Conservation (phyloP, 805 yeast species). For the Wickerhamiella occidentalis region DNA sequence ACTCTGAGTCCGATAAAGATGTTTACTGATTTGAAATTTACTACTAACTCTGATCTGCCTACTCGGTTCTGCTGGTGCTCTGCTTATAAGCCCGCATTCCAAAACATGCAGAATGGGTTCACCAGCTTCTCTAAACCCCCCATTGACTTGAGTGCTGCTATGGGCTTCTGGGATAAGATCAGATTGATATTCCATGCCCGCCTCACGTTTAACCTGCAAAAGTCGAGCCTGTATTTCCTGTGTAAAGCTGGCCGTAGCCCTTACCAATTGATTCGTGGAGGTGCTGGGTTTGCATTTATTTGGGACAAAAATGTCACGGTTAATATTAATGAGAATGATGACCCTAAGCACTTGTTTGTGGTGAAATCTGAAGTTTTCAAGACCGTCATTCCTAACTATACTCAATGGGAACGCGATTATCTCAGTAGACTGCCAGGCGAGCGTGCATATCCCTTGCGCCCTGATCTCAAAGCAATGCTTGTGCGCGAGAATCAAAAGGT, state of each 20-base stretch:
- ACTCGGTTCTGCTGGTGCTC: slow-evolving; percentile 74
- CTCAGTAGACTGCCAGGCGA: slow-evolving; percentile 20
- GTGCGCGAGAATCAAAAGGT: slow-evolving; percentile 31
- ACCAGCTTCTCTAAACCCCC: slow-evolving; percentile 86
- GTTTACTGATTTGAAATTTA: slow-evolving; percentile 47
- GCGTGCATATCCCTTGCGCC: slow-evolving; percentile 23
- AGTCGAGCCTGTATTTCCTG: slow-evolving; percentile 32
- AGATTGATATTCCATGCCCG: slow-evolving; percentile 67
- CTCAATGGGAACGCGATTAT: slow-evolving; percentile 32
- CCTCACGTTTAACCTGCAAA: slow-evolving; percentile 39
- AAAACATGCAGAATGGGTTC: slow-evolving; percentile 61
- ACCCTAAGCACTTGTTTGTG: slow-evolving; percentile 54
- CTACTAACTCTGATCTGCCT: slow-evolving; percentile 42
- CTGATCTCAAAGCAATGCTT: slow-evolving; percentile 20
- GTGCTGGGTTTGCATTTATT: slow-evolving; percentile 67
- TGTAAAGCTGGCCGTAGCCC: slow-evolving; percentile 71
- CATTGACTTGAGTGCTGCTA: slow-evolving; percentile 66
- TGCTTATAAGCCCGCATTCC: slow-evolving; percentile 72
- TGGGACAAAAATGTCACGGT: slow-evolving; percentile 54
- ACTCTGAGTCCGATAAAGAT: slow-evolving; percentile 67
- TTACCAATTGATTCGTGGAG: slow-evolving; percentile 48
- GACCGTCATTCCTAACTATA: slow-evolving; percentile 67
- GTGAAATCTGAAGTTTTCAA: slow-evolving; percentile 50
- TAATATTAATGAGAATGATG: slow-evolving; percentile 50
- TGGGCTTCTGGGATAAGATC: slow-evolving; percentile 91